Base-by-base conservation (phyloP, 2,329 filamentous ascomycete species). In the Calonectria multiphialidica region DNA sequence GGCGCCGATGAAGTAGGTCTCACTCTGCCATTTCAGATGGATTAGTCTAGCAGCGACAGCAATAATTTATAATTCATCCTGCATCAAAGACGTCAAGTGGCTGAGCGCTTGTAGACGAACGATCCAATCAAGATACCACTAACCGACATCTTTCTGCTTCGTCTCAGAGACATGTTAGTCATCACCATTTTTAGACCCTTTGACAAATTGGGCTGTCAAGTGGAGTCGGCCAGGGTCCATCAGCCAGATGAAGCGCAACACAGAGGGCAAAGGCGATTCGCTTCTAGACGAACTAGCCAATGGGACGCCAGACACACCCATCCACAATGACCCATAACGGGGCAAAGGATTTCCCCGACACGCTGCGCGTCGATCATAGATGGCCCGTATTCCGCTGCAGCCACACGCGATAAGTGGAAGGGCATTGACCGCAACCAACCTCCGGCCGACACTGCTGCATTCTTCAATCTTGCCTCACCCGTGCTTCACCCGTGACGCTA, bases 251-350 rank as follows among this genome's bases (percentile, higher is more conserved):
- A 62, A 50, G 35, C 42, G 53, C 55, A 33, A 28, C 57, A 15
- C 30, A 37, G 18, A 18, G 44, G 5, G 49, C 44, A 15, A 23
- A 16, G n/a, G n/a, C 68, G 50, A 74, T 72, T 75, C 69, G 72
- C 25, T 65, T 61, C n/a, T 72, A 75, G 70, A 74, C 74, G 72
- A 75, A 44, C 70, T 8, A 35, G 13, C 74, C 74, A 75, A 75
- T 75, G 65, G 63, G 15, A 18, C 2, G 1, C 30, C 12, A 16
- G 1, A 2, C 9, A 2, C 9, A 4, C 21, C 18, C 42, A 15
- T 28, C 13, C 16, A 13, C 16, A 21, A 37, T 8, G 30, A 66
- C 35, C 68, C 69, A 57, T 63, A 30, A 57, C 47, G 66, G 61
- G 49, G 53, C 12, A 15, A 53, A 15, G n/a, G 40, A 47, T 16